phyloP scores from a whole-genome alignment of 2,329 filamentous ascomycete genomes.

The Fusarium pseudoanthophilum region DNA sequence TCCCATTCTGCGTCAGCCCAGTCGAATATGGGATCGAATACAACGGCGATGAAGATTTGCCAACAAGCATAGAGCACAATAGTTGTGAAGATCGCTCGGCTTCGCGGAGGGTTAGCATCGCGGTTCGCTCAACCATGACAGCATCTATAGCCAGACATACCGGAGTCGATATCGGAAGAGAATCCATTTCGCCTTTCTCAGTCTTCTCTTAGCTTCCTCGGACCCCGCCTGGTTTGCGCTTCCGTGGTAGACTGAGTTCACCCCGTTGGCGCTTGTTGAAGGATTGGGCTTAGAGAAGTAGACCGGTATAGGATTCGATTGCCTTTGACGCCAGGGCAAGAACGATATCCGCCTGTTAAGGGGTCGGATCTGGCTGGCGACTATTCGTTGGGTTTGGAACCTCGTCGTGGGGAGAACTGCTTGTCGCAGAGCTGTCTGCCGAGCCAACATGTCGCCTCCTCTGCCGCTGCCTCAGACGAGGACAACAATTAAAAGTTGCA shows the following conservation, averaged over 20 bases:
- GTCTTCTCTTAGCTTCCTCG: constrained; percentile 29
- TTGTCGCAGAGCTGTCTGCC: constrained; percentile 39
- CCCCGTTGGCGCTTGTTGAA: not conserved
- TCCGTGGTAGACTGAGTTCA: not conserved
- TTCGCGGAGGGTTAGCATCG: constrained; percentile 29
- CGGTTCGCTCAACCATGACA: not conserved
- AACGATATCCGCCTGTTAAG: constrained; percentile 47
- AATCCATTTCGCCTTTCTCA: constrained; percentile 32
- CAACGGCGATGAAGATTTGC: constrained; percentile 57
- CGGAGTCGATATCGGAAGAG: constrained; percentile 43
- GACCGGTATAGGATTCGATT: constrained; percentile 43
- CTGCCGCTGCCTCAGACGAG: not conserved
- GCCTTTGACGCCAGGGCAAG: constrained; percentile 48
- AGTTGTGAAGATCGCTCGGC: constrained; percentile 47
- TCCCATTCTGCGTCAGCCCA: constrained; percentile 57
- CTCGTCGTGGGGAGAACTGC: constrained; percentile 29
- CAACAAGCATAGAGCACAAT: constrained; percentile 53
- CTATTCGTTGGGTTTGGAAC: constrained; percentile 34
- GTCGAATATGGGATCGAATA: constrained; percentile 58
- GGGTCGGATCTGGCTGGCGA: constrained; percentile 36
- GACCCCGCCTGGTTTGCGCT: not conserved
- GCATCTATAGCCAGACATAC: constrained; percentile 34
- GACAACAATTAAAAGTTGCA: not conserved
- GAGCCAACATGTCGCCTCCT: constrained; percentile 40
- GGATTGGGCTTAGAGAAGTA: constrained; percentile 46